A percentile compares a stretch with the other conserved stretches of the same genome.
These are phyloP conservation scores for Talaromyces sp. DNA, from an alignment of 2,329 filamentous ascomycete species.

Conservation along the genomic window DNA sequence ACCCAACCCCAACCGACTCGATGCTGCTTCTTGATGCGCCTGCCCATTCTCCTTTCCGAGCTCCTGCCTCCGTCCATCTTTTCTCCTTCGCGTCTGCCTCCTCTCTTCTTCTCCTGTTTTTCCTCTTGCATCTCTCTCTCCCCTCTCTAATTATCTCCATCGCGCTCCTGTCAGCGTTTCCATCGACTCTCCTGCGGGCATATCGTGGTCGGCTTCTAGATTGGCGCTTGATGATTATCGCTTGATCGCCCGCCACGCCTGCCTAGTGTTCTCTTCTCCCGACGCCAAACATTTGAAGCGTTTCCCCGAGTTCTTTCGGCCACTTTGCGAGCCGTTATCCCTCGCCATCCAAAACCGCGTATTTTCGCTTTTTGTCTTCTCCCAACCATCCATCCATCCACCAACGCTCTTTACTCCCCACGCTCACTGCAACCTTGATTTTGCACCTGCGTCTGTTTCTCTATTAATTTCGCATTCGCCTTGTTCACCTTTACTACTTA, in stretches of 20 bases:
- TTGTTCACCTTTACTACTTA: not conserved
- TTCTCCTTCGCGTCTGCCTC: slow-evolving; percentile 20
- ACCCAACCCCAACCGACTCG: not conserved
- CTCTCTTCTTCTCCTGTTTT: slow-evolving; percentile 9
- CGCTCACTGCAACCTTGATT: not conserved
- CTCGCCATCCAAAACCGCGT: not conserved
- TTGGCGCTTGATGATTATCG: not conserved
- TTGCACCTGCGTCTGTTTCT: not conserved
- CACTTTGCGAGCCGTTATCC: not conserved
- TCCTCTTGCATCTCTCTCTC: slow-evolving; percentile 11
- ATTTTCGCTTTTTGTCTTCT: not conserved
- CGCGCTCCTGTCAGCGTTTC: not conserved
- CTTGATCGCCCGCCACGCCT: not conserved
- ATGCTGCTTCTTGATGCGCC: not conserved
- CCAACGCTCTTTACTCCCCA: not conserved
- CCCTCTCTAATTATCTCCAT: not conserved
- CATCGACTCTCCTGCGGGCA: not conserved
- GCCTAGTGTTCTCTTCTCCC: not conserved
- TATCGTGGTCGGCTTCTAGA: not conserved
- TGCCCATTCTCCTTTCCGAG: slow-evolving; percentile 16
- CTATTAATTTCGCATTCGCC: not conserved
- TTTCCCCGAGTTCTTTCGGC: not conserved
- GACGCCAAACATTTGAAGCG: not conserved
- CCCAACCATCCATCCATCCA: not conserved
- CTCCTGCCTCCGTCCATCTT: slow-evolving; percentile 18